A percentile compares a stretch with the other conserved stretches of the same genome.
phyloP scores from a whole-genome alignment of 192 early-diverging fungal genomes.

The Backusella tuberculispora region DNA sequence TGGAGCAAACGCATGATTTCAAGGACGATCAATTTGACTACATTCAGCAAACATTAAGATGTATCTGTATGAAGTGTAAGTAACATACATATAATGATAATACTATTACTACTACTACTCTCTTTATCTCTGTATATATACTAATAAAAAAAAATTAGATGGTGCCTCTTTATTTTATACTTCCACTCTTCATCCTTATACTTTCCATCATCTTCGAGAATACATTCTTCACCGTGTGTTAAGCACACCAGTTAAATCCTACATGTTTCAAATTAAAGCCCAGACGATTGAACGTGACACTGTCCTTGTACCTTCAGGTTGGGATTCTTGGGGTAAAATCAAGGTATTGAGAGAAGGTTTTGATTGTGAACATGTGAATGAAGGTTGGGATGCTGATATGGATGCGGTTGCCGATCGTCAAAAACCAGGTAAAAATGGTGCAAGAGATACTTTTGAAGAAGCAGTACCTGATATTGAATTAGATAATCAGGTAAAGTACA shows the following conservation, averaged over 20 bases:
- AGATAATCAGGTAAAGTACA: constrained; percentile 45
- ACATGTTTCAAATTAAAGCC: constrained; percentile 68
- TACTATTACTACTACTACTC: no score
- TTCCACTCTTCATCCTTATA: constrained; percentile 76
- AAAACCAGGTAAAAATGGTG: constrained; percentile 43
- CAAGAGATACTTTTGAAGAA: constrained; percentile 64
- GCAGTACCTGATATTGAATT: constrained; percentile 52
- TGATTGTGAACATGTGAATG: constrained; percentile 62
- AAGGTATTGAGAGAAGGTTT: constrained; percentile 74
- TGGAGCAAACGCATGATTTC: constrained; percentile 84
- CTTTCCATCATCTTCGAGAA: constrained; percentile 74
- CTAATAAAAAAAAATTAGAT: constrained; percentile 49
- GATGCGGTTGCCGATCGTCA: constrained; percentile 33
- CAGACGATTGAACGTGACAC: constrained; percentile 87
- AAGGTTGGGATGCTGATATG: constrained; percentile 67
- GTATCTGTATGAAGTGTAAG: constrained; percentile 89
- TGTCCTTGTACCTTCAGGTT: constrained; percentile 89
- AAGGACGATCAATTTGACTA: constrained; percentile 95
- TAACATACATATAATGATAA: not conserved
- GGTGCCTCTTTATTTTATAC: constrained; percentile 93
- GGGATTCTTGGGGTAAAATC: constrained; percentile 94
- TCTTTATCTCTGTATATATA: no score
- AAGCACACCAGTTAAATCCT: constrained; percentile 40
- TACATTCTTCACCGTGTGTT: constrained; percentile 83
- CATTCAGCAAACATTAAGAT: constrained; percentile 90